Evolutionary conservation across 169 alveolate genomes (phyloP), one percentile per base, ranked within the genome.

Genomic region (Amoebophrya sp.): DNA sequence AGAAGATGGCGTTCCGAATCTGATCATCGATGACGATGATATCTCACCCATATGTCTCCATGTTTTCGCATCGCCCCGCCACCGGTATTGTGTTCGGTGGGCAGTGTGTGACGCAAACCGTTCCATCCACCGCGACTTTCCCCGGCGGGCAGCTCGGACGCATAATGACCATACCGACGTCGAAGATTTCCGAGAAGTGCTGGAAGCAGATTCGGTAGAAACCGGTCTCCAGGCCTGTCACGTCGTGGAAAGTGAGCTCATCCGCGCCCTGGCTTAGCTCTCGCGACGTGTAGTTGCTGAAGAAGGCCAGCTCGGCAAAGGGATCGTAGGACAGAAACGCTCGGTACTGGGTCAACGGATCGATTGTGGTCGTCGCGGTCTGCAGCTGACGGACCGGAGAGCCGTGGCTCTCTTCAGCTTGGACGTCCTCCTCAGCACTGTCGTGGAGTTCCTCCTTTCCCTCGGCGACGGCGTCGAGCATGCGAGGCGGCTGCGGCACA

Each of bases 71-170:
- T 48, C 41, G 26, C 39, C 91, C 91, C 23, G 91, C 91, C n/a
- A 89, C 48, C 29, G 91, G 91, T 1, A 89, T 69, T 20, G 41
- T 89, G n/a, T 0, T 7, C 41, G 38, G 34, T 34, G 91, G 91
- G 34, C 91, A 89, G 91, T 89, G 48, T 38, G 67, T 89, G 48
- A 89, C 41, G 88, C 91, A 89, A 16, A 58, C 78, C 15, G 91
- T 45, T 13, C 91, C 91, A 20, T 89, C 88, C 26, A 89, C 88
- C 88, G 41, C 41, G 48, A 89, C 91, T 5, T 7, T 0, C 38
- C 50, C 50, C 18, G 91, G 58, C 31, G 40, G 43, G 88, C 91
- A 89, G 78, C 50, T 31, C 4, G 91, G 91, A 41, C 91, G 91
- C 0, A 89, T 88, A 20, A 89, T 69, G n/a, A 89, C 69, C 34